These are phyloP conservation scores for Senecio squalidus DNA, from an alignment of 140 eudicot species.

Conservation along the genomic window DNA sequence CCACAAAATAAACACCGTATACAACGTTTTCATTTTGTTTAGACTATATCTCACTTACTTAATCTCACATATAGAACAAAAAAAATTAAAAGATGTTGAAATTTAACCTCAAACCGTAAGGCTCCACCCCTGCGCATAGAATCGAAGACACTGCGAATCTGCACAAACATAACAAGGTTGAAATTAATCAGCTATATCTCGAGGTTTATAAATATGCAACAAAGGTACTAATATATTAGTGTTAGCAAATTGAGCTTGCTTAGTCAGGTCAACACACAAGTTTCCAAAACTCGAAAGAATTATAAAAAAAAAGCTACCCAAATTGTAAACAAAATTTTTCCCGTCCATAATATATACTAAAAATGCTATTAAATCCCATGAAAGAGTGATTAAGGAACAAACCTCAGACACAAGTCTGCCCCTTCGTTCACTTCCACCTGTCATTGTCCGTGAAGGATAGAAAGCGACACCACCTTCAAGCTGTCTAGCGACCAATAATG, in stretches of 20 bases:
- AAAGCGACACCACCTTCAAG: slow-evolving; percentile 44
- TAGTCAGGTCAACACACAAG: no score
- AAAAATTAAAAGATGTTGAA: neutral
- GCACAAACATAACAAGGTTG: no score
- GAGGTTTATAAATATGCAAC: no score
- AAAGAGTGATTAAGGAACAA: neutral
- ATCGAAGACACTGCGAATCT: slow-evolving; percentile 81
- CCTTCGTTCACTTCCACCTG: slow-evolving; percentile 77
- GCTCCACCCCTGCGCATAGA: slow-evolving; percentile 87
- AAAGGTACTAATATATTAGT: no score
- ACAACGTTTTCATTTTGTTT: neutral
- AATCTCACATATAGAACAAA: neutral
- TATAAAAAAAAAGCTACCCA: no score
- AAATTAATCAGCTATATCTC: no score
- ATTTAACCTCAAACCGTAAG: slow-evolving; percentile 76
- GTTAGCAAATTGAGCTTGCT: no score
- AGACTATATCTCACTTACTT: neutral
- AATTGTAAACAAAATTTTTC: no score
- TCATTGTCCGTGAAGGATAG: slow-evolving; percentile 44
- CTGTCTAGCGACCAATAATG: slow-evolving; percentile 41
- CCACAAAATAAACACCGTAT: neutral
- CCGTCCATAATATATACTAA: neutral
- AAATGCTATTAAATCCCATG: neutral
- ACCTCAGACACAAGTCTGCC: slow-evolving; percentile 85
- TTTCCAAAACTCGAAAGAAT: no score